These are phyloP conservation scores for Geotrichum candidum DNA, from an alignment of 1,139 yeast genomes.

Conservation along the genomic window DNA sequence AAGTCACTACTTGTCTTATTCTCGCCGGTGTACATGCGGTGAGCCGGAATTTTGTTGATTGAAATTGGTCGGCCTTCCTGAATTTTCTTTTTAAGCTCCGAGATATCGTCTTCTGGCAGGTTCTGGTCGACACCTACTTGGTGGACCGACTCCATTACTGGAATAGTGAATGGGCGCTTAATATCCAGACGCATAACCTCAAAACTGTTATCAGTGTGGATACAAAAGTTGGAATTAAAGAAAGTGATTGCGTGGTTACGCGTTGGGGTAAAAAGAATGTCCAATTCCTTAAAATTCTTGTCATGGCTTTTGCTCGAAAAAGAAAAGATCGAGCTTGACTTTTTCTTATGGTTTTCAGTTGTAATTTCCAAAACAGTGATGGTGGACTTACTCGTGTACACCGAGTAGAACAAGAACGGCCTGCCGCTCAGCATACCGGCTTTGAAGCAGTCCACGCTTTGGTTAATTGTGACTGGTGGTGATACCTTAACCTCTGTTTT, in stretches of 20 bases:
- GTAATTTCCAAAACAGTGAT: conserved; percentile 12
- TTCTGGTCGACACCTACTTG: background rate
- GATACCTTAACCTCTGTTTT: conserved; percentile 9
- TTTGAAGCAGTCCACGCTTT: conserved; percentile 15
- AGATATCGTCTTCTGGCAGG: conserved; percentile 1
- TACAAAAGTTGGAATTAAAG: conserved; percentile 16
- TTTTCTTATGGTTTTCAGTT: conserved; percentile 4
- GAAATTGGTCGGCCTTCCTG: conserved; percentile 7
- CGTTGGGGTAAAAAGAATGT: conserved; percentile 15
- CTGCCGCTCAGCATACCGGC: conserved; percentile 9
- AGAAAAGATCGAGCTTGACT: conserved; percentile 4
- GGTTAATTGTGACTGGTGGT: conserved; percentile 8
- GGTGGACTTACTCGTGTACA: conserved; percentile 9
- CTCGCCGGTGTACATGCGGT: background rate
- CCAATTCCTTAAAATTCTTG: conserved; percentile 8
- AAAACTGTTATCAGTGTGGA: conserved; percentile 15
- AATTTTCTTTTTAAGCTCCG: background rate
- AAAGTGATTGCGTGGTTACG: conserved; percentile 14
- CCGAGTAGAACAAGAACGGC: conserved; percentile 13
- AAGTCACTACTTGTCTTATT: conserved; percentile 4
- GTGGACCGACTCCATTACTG: background rate
- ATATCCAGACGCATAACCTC: conserved; percentile 13
- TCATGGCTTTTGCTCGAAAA: conserved; percentile 6
- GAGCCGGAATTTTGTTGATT: conserved; percentile 10
- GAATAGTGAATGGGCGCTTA: conserved; percentile 9